Conservation (phyloP, 306 rosid species). For the Cucumis melo region DNA sequence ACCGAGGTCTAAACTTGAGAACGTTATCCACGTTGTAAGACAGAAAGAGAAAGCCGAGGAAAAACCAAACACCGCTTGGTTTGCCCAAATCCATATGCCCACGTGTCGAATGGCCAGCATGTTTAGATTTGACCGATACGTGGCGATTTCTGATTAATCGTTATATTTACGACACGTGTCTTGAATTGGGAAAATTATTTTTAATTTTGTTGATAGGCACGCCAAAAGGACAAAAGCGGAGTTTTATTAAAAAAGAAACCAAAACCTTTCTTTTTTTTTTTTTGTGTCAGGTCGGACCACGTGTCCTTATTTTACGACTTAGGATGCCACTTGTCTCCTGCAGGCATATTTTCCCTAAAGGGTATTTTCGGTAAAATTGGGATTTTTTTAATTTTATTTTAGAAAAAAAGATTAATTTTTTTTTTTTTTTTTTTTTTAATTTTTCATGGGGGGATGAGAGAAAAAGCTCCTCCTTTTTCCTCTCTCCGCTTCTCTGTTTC, state of each 20-base stretch:
- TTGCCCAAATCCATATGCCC: not conserved
- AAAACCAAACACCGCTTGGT: not conserved
- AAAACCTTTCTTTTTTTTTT: constrained; percentile 1
- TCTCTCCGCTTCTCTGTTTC: not conserved
- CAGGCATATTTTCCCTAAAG: constrained; percentile 17
- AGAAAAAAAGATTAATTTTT: not conserved
- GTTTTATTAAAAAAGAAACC: not conserved
- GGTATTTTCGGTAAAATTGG: constrained; percentile 26
- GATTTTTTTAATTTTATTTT: not conserved
- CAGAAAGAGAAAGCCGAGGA: not conserved
- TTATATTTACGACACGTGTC: not conserved
- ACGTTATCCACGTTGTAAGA: constrained; percentile 5
- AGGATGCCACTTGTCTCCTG: constrained; percentile 34
- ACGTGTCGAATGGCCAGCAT: not conserved
- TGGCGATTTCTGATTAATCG: not conserved
- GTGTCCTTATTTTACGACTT: constrained; percentile 21
- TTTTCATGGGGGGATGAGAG: not conserved
- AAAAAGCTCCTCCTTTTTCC: constrained; percentile 1
- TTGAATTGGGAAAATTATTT: not conserved
- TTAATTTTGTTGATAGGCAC: constrained; percentile 11
- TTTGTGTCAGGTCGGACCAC: constrained; percentile 30
- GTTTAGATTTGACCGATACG: not conserved
- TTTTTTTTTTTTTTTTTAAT: not conserved
- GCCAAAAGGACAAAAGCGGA: constrained; percentile 19
- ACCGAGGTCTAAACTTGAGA: not conserved